Base-by-base conservation (phyloP, 2,329 filamentous ascomycete genomes). In the Elsinoe perseae region DNA sequence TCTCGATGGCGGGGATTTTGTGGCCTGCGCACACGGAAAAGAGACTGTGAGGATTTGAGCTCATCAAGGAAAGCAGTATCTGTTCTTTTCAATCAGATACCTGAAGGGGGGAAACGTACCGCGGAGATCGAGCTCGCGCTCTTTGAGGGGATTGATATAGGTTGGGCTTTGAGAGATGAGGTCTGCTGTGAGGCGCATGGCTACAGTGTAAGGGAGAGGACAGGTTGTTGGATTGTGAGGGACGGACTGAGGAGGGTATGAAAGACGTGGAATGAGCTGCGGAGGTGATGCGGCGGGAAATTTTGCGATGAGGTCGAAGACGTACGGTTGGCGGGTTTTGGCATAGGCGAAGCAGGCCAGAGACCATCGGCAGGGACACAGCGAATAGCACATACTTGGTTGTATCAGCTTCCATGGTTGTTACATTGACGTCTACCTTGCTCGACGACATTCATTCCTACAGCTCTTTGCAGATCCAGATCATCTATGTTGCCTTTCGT, bases 61-160 rank as follows among this genome's bases (percentile, higher is more conserved):
- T 68, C 66, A 67, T 67, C 70, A 72, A 70, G 77, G 83, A 82
- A 83, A 90, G 88, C 88, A 95, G 89, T 83, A 95, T 93, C 90
- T 92, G 88, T 80, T 84, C 89, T 89, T 95, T 89, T 87, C 87
- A n/a, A n/a, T n/a, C n/a, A 83, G 76, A 75, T 81, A 65, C 68
- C 63, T 58, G 14, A 20, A 43, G 56, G 58, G 42, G 50, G 23
- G 25, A 38, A 16, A 61, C 61, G 54, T 57, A 97, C 93, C 93
- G 95, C 93, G 85, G 68, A 98, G 89, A 80, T 97, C 91, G 73
- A 98, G 84, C 82, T 98, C 93, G 74, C 93, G 89, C 81, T 98
- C 93, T 77, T 93, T 95, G 73, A 98, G 82, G 72, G 92, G 91
- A 76, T 97, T 98, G 75, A 97, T 87, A 80, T 96, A 98, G 72